These are phyloP conservation scores for Alternaria sp. DNA, from an alignment of 2,329 filamentous ascomycete species.

Conservation along the genomic window DNA sequence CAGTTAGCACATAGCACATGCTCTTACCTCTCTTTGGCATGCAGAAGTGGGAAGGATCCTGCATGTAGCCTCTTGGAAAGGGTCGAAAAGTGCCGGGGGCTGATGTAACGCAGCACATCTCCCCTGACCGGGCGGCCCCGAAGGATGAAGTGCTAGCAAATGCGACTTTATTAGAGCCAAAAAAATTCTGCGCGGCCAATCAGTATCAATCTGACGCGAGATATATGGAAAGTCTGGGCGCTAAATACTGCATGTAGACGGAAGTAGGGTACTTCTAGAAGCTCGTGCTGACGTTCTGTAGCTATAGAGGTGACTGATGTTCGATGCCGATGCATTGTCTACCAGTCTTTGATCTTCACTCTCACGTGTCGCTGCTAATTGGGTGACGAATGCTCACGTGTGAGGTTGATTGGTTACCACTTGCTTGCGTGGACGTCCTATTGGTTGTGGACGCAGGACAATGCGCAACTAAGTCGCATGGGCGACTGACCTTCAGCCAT, in stretches of 20 bases:
- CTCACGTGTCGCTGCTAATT: conserved; percentile 14
- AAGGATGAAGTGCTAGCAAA: neutral
- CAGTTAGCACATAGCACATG: neutral
- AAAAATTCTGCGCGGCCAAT: conserved; percentile 15
- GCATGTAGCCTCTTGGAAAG: conserved; percentile 5
- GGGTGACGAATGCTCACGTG: conserved; percentile 26
- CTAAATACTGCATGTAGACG: neutral
- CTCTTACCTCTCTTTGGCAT: neutral
- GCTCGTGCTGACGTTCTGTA: conserved; percentile 7
- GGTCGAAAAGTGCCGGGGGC: neutral
- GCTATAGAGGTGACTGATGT: neutral
- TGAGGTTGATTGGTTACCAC: conserved; percentile 20
- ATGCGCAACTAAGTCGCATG: conserved; percentile 7
- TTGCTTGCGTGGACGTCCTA: conserved; percentile 22
- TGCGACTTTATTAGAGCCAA: neutral
- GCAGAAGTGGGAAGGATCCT: neutral
- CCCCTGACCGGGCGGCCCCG: conserved; percentile 7
- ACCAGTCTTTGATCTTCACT: neutral
- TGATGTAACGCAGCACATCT: neutral
- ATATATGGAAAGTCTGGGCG: neutral
- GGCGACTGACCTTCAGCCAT: conserved; percentile 12
- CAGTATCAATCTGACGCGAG: conserved; percentile 1
- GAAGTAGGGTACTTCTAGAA: conserved; percentile 19
- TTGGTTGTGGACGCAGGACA: conserved; percentile 17
- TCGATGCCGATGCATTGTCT: neutral